Evolutionary conservation across 2,329 filamentous ascomycete genomes (phyloP), one percentile per base, ranked within the genome.

Genomic region (Penicillium sp.): DNA sequence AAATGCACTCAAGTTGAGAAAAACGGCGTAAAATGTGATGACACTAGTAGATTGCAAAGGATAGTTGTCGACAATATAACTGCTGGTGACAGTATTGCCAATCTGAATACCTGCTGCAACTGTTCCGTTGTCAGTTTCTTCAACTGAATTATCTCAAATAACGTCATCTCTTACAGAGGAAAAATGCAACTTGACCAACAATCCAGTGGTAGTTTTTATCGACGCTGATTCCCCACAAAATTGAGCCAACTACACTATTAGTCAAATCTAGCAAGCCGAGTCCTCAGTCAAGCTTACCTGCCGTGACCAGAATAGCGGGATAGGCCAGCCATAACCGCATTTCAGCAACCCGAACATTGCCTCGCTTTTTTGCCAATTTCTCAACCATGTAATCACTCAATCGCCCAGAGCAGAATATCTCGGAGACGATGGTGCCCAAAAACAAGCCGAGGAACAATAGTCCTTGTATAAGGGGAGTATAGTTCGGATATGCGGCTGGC

Each of bases 281-380:
- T 17, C 24, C n/a, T 33, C 17, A 3, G 12, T 56, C 12, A 10
- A 10, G 69, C 74, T 56, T 53, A 79, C 78, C 66, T 19, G 80
- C 78, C 0, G 79, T 84, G 12, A 85, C 60, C 4, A 82, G 9
- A 2, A 80, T 78, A 13, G 83, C 84, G 7, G 85, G 85, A 71
- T 86, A 86, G 2, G 79, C 80, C 13, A 86, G 71, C 83, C 84
- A 87, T 24, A 87, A 70, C 17, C 85, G 77, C 83, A 85, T 85
- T 72, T 87, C 85, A 0, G 85, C 76, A 1, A 81, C 74, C 35
- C 81, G 78, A 7, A 80, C 65, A 28, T 78, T 77, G 17, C 72
- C 72, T 61, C 83, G 83, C 53, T 72, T 75, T 65, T 76, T 79
- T 1, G 82, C 78, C 37, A 86, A 68, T 42, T 70, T 71, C n/a